These are phyloP conservation scores for Debaryomyces prosopidis DNA, from an alignment of 805 yeast species.

Conservation along the genomic window DNA sequence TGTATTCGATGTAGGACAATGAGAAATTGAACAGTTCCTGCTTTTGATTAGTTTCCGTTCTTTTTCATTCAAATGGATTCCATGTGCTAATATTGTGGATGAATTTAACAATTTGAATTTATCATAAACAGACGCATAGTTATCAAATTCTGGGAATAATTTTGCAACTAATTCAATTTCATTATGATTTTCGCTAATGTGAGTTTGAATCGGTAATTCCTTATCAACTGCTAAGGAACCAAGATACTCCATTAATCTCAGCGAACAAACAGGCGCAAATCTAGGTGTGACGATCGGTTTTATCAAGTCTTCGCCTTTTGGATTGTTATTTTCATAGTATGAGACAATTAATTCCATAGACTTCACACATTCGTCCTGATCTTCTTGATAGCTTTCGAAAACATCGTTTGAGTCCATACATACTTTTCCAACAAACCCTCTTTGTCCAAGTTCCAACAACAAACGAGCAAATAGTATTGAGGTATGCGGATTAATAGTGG, in stretches of 20 bases:
- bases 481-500: constrained; percentile 80
- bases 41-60: constrained; percentile 61
- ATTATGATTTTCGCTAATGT: constrained; percentile 74
- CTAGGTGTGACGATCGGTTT: constrained; percentile 87
- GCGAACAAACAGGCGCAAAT: constrained; percentile 86
- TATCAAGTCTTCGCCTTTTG: constrained; percentile 48
- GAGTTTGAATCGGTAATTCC: constrained; percentile 80
- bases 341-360: constrained; percentile 58
- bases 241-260: constrained; percentile 58
- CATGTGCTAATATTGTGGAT: constrained; percentile 86
- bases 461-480: constrained; percentile 76
- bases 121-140: constrained; percentile 79
- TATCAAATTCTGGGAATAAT: constrained; percentile 67
- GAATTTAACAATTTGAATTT: constrained; percentile 56
- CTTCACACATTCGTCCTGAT: constrained; percentile 50
- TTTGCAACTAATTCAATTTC: constrained; percentile 75
- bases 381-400: constrained; percentile 69
- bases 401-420: constrained; percentile 83
- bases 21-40: constrained; percentile 72
- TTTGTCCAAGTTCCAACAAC: constrained; percentile 67
- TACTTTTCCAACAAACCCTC: constrained; percentile 89
- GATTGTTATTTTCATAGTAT: constrained; percentile 56
- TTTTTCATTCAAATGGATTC: constrained; percentile 66
- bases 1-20: constrained; percentile 92
- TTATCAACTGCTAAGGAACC: constrained; percentile 54